Conservation (phyloP, 169 alveolate genomes). For the Toxoplasma gondii region DNA sequence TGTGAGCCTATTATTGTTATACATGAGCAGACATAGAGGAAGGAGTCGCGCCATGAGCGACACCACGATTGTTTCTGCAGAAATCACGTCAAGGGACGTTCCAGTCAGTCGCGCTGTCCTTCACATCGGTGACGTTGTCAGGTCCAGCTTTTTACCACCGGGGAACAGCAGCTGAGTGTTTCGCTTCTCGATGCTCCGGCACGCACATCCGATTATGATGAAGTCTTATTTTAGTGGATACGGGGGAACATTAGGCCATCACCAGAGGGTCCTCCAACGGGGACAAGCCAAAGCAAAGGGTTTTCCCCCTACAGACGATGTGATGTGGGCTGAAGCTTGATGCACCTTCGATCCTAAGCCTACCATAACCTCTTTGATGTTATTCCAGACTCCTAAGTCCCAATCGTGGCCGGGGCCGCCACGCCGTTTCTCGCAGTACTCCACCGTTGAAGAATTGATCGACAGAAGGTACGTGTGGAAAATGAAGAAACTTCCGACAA, state of each 20-base stretch:
- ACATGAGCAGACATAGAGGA: no score
- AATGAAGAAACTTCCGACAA: constrained; percentile 72
- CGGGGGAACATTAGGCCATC: constrained; percentile 72
- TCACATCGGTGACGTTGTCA: no score
- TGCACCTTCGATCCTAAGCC: neutral
- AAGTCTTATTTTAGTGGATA: neutral
- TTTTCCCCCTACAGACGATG: constrained; percentile 63
- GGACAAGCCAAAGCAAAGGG: constrained; percentile 72
- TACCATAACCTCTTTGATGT: constrained; percentile 69
- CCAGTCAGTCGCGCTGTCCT: no score
- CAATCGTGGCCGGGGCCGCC: constrained; percentile 69
- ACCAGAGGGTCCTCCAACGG: constrained; percentile 74
- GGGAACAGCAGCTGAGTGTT: no score
- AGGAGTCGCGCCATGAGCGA: no score
- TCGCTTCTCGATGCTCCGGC: no score
- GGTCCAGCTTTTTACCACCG: no score
- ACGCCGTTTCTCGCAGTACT: constrained; percentile 76
- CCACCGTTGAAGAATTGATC: constrained; percentile 73
- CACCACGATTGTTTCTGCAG: no score
- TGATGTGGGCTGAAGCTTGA: neutral
- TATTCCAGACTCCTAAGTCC: constrained; percentile 71
- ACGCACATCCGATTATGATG: no score
- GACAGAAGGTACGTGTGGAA: constrained; percentile 72
- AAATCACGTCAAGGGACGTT: no score
- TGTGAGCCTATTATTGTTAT: no score